Evolutionary conservation across 345 rosid species (phyloP), one percentile per base, ranked within the genome.

Genomic region (Fremontodendron californicum): DNA sequence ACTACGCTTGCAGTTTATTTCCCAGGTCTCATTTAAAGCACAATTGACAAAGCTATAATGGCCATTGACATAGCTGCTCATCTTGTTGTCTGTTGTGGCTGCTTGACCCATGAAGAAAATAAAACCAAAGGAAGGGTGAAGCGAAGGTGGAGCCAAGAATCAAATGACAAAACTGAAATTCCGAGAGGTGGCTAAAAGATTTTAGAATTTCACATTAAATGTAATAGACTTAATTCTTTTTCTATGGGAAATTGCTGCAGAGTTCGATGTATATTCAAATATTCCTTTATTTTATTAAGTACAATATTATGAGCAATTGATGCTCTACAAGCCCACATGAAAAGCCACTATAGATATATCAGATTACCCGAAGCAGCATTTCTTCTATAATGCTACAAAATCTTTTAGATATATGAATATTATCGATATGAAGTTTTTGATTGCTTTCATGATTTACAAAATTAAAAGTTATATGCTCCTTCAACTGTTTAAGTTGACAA

Each of bases 281-380:
- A 48, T 48, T 48, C 15, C 48, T n/a, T 39, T 15, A 31, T 33
- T 37, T n/a, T n/a, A n/a, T 23, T 19, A 65, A 37, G 21, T 65
- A 65, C 70, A n/a, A 33, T 63, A n/a, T n/a, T n/a, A 35, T 8
- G 25, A 63, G 43, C 68, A 63, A 35, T 64, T 4, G 5, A 64
- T 64, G 69, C 46, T 37, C 18, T 21, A 66, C 19, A 39, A 27
- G 39, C 3, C 39, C 9, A 27, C 19, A 60, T 29, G 35, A 13
- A 60, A 27, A 12, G 65, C n/a, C n/a, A 33, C 39, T 0, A 27
- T 19, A 12, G 1, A 19, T 19, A 39, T 37, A 37, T 37, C 48
- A 65, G 15, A 65, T 40, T 49, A 40, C 71, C 71, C 71, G 48
- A 65, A 65, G 71, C 71, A 66, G 18, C 71, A 66, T 21, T 11